phyloP scores from a whole-genome alignment of 148 eudicot species.

The Rhododendron vialii region DNA sequence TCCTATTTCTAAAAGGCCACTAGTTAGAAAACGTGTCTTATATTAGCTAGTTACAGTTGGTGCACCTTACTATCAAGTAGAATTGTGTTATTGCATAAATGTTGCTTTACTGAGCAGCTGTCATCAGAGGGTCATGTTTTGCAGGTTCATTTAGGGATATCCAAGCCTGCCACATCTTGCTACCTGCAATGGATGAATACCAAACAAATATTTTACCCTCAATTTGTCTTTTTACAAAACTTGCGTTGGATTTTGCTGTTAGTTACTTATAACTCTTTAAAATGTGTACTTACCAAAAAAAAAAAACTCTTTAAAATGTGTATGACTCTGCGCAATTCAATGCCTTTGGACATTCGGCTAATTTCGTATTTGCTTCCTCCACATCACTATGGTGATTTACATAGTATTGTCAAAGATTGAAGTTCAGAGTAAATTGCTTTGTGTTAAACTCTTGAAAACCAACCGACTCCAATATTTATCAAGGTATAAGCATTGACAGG shows the following conservation, averaged over 20 bases:
- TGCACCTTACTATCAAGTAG: too few species aligned
- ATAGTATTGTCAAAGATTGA: not conserved
- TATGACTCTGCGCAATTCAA: not conserved
- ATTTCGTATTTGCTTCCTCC: not conserved
- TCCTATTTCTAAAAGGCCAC: not conserved
- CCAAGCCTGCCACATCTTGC: not conserved
- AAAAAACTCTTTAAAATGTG: not conserved
- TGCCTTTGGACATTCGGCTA: not conserved
- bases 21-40: not conserved
- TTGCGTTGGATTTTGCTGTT: not conserved
- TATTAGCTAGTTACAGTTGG: too few species aligned
- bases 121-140: not conserved
- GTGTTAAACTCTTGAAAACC: not conserved
- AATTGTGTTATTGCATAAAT: too few species aligned
- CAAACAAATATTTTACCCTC: not conserved
- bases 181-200: not conserved
- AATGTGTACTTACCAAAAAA: not conserved
- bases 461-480: not conserved
- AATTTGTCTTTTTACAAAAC: not conserved
- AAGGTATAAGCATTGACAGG: conserved; percentile 19
- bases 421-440: not conserved
- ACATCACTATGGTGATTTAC: not conserved
- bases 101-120: not conserved
- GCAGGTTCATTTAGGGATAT: not conserved
- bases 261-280: not conserved